Base-by-base conservation (phyloP, 345 rosid genomes). In the Brassica rapa region DNA sequence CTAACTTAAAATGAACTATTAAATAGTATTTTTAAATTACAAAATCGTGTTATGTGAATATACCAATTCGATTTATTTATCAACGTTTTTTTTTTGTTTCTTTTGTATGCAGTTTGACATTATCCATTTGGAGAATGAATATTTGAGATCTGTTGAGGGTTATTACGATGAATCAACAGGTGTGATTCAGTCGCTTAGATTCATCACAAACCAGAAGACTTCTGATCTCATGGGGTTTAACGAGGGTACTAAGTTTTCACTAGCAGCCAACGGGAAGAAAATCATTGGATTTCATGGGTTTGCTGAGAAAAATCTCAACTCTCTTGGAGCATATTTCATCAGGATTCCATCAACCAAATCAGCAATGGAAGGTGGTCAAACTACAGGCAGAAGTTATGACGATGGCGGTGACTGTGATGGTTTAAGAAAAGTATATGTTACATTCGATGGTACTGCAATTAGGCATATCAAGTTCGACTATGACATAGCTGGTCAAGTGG, bases 341-440 rank as follows among this genome's bases (percentile, higher is more conserved):
- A 55, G 21, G 60, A 55, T 55, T 16, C 16, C 64, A 16, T 15
- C 60, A 55, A 15, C 33, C 3, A 68, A 76, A 68, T 49, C 68
- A 2, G 19, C 0, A 7, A 35, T 69, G 68, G 0, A 69, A 69
- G 81, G 77, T 49, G 72, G 76, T 27, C 65, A 64, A 51, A 74
- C 6, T 1, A 49, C 69, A 3, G 70, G 71, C 9, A 21, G 0
- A 71, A 3, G 63, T 39, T 72, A 41, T 35, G 75, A 72, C 9
- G 11, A 78, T 78, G 77, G 70, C 41, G 72, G 71, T 70, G 66
- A 63, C 15, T 71, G 25, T 15, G 71, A 62, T n/a, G 75, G 75
- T 4, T 19, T 77, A 51, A 70, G 15, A 55, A 62, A 62, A 70
- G 57, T 77, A 4, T 35, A 49, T 1, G 65, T 70, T 8, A 51